Base-by-base conservation (phyloP, 192 early-diverging fungal genomes). In the Rhizophagus clarus region DNA sequence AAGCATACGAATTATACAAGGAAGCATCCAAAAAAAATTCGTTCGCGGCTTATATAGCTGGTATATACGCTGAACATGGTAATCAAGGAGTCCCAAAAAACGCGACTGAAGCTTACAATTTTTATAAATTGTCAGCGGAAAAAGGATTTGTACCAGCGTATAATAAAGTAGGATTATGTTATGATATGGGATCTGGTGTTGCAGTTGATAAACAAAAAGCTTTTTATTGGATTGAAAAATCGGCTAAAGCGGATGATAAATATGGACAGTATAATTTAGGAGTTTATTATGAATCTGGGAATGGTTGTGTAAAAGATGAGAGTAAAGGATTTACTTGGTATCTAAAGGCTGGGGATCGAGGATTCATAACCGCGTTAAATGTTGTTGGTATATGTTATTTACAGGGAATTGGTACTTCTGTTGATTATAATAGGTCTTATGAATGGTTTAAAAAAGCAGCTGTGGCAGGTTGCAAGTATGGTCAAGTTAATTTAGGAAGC, bases 201-300 rank as follows among this genome's bases (percentile, higher is more conserved):
- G 79, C 79, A 47, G 83, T 82, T 37, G 83, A 90, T 75, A 81
- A 84, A 2, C 42, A 82, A 31, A 80, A 84, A 70, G 89, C 89
- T 51, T 83, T 89, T 68, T 80, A 87, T 75, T 95, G 92, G 93
- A 95, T 89, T 81, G 79, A 83, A 47, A 80, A 83, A 29, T 84
- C 89, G 24, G 95, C 95, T n/a, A 81, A 85, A 72, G 86, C 87
- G 63, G 94, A 92, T n/a, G 92, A 95, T 79, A 90, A 92, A 9
- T 85, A 94, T 22, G 95, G 93, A 17, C 91, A 94, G 45, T 95
- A 95, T 81, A 91, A 92, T 61, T 87, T 96, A 17, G 95, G 94
- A 17, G 91, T 91, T 72, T 86, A 92, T 61, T 95, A 92, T 79
- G 94, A 95, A 74, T 91, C 94, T 86, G 95, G 94, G 6, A 85